Conservation (phyloP, 805 yeast genomes). For the Saccharomycopsis capsularis region DNA sequence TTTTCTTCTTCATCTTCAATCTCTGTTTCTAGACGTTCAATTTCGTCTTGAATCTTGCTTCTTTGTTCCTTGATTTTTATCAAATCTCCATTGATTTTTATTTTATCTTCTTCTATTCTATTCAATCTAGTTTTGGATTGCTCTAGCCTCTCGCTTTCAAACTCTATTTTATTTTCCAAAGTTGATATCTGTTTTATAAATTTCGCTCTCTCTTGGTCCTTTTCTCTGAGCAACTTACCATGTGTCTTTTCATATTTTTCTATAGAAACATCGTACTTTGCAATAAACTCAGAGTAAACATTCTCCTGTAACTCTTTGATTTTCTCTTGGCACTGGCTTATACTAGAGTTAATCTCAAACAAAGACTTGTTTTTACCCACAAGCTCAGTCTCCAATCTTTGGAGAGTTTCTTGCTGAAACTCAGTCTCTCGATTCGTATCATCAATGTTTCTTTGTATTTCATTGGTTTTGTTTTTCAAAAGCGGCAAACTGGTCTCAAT, state of each 20-base stretch:
- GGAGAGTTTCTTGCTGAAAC: conserved; percentile 4
- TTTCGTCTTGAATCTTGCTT: conserved; percentile 27
- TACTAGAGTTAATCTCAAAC: conserved; percentile 16
- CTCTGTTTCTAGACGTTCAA: conserved; percentile 36
- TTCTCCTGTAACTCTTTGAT: conserved; percentile 25
- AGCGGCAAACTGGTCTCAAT: conserved; percentile 40
- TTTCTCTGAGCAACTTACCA: conserved; percentile 49
- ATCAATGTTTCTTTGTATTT: conserved; percentile 37
- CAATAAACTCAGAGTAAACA: conserved; percentile 48
- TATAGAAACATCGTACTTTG: conserved; percentile 47
- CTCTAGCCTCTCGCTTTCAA: conserved; percentile 53
- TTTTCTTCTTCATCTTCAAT: conserved; percentile 34
- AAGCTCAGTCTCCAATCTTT: conserved; percentile 24
- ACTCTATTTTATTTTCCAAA: conserved; percentile 51
- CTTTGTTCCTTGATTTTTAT: conserved; percentile 31
- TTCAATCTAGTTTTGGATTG: conserved; percentile 44
- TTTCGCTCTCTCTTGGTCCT: conserved; percentile 55
- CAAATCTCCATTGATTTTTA: conserved; percentile 32
- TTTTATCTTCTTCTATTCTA: conserved; percentile 36
- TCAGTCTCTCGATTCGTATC: conserved; percentile 41
- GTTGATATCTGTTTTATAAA: conserved; percentile 54
- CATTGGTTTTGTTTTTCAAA: conserved; percentile 39
- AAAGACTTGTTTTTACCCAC: conserved; percentile 22
- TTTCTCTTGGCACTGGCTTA: conserved; percentile 16
- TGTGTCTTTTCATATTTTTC: conserved; percentile 65